Evolutionary conservation across 768 basidiomycete species (phyloP).

Genomic region (Lactarius evosmus): DNA sequence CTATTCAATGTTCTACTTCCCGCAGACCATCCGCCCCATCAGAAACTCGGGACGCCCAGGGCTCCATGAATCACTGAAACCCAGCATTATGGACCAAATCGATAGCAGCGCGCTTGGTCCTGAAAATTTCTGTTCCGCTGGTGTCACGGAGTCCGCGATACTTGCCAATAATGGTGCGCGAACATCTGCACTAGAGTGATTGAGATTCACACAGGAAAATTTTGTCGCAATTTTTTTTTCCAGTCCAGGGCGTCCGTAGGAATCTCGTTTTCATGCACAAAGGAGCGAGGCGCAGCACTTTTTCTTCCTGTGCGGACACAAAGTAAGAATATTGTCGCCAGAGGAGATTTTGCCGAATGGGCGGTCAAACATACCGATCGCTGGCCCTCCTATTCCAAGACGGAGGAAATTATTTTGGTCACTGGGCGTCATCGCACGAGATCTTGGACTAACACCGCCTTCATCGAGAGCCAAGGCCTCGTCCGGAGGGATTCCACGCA

Average conservation of each 20-base stretch:
- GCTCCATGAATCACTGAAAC: slow-evolving; percentile 2
- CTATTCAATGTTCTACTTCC: slow-evolving; percentile 24
- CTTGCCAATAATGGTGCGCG: neutral
- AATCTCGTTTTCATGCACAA: neutral
- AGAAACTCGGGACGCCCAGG: slow-evolving; percentile 2
- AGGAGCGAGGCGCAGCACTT: neutral
- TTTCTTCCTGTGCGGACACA: neutral
- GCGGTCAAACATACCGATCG: neutral
- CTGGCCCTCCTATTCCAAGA: neutral
- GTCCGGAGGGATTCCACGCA: neutral
- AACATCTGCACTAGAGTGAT: neutral
- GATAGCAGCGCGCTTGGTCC: neutral
- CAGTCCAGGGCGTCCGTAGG: neutral
- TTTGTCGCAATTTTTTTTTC: neutral
- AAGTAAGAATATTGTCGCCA: neutral
- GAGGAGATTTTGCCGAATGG: neutral
- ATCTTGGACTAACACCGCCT: neutral
- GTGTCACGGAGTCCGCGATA: neutral
- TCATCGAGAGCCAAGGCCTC: neutral
- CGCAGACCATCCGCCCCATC: slow-evolving; percentile 3
- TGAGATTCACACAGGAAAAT: neutral
- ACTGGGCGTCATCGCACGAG: neutral
- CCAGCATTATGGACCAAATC: neutral
- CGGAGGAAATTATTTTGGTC: neutral
- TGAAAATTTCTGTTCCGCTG: neutral